Evolutionary conservation across 345 rosid genomes (phyloP).

Genomic region (thale cress (Arabidopsis thaliana)): DNA sequence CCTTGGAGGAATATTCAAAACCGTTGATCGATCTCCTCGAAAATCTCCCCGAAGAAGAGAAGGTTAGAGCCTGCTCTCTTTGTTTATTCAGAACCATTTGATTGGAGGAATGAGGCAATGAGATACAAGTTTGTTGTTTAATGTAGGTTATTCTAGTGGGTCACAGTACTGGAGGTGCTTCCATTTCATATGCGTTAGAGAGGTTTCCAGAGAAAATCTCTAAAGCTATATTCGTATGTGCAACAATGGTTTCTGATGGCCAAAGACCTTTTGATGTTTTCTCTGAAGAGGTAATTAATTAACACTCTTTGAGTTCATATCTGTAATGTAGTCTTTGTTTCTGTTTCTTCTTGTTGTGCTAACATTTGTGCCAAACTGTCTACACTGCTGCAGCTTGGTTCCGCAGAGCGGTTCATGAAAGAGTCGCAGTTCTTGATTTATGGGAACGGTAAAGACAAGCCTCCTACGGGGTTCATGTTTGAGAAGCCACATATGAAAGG

Average conservation of each 20-base stretch:
- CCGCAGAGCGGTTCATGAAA: conserved; percentile 87
- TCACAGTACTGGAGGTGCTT: conserved; percentile 92
- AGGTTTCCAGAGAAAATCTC: conserved; percentile 74
- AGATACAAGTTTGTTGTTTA: neutral
- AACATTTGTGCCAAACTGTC: conserved; percentile 11
- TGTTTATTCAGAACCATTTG: neutral
- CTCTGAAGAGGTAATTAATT: conserved; percentile 80
- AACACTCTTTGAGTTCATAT: conserved; percentile 3
- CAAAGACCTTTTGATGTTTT: conserved; percentile 95
- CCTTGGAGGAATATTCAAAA: conserved; percentile 81
- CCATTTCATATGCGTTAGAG: conserved; percentile 85
- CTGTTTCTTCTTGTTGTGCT: neutral
- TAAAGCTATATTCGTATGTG: conserved; percentile 85
- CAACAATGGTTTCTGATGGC: conserved; percentile 86
- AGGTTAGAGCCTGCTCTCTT: conserved; percentile 52
- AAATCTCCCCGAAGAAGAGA: conserved; percentile 80
- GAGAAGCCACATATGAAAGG: conserved; percentile 92
- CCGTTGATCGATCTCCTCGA: conserved; percentile 70
- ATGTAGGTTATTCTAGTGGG: conserved; percentile 85
- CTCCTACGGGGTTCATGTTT: conserved; percentile 95
- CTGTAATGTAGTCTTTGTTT: neutral
- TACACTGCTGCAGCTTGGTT: conserved; percentile 76
- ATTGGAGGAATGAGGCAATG: conserved; percentile 1
- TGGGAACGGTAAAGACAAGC: conserved; percentile 85
- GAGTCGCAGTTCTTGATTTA: conserved; percentile 80